Evolutionary conservation across 140 eudicot species (phyloP).

Genomic region (Senecio squalidus): DNA sequence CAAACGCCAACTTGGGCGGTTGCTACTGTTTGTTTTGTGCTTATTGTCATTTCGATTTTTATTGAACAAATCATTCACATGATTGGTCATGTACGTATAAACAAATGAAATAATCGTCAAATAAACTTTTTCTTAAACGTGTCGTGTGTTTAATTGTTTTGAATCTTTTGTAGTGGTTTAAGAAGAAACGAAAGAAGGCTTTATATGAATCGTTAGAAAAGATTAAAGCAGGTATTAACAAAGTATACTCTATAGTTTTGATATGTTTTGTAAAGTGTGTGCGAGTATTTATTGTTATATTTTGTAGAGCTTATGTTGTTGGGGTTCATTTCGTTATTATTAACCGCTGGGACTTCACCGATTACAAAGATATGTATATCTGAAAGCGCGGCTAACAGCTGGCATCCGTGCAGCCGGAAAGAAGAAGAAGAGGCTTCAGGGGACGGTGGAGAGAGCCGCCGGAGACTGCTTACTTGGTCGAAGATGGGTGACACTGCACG

Average conservation of each 20-base stretch:
- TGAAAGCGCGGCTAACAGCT: conserved; percentile 36
- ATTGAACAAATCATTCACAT: conserved; percentile 38
- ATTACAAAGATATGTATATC: conserved; percentile 56
- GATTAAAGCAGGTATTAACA: conserved; percentile 36
- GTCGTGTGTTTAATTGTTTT: neutral
- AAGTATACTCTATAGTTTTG: neutral
- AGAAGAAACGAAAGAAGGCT: conserved; percentile 49
- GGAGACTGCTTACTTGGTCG: conserved; percentile 44
- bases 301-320: conserved; percentile 59
- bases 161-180: conserved; percentile 32
- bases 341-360: conserved; percentile 47
- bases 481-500: conserved; percentile 24
- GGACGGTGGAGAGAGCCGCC: conserved; percentile 21
- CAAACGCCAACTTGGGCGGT: conserved; percentile 51
- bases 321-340: conserved; percentile 55
- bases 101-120: neutral
- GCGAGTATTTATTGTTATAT: neutral
- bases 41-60: conserved; percentile 27
- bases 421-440: neutral
- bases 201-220: conserved; percentile 40
- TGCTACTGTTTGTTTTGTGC: conserved; percentile 38
- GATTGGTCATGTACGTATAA: conserved; percentile 28
- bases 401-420: conserved; percentile 40
- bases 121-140: neutral
- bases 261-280: neutral